A percentile compares a stretch with the other conserved stretches of the same genome.
These are phyloP conservation scores for Microdochium trichocladiopsis DNA, from an alignment of 2,329 filamentous ascomycete genomes.

Conservation along the genomic window DNA sequence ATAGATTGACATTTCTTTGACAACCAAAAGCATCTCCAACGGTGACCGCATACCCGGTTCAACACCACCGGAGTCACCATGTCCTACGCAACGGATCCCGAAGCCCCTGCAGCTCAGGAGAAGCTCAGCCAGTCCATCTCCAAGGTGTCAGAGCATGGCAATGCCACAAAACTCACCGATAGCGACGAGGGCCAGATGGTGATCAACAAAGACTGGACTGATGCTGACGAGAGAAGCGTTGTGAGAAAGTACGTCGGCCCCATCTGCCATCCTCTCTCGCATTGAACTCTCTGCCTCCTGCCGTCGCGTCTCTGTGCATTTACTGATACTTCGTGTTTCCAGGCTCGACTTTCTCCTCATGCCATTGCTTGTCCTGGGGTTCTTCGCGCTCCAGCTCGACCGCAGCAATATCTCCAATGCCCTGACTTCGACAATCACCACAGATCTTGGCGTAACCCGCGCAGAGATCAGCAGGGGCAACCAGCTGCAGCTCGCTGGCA, in stretches of 20 bases:
- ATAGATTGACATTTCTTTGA: no score
- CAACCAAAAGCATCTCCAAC: no score
- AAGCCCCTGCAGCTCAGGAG: no score
- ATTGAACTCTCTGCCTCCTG: background rate
- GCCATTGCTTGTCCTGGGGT: conserved; percentile 35
- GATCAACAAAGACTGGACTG: background rate
- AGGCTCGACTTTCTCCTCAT: conserved; percentile 38
- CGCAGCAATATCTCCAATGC: conserved; percentile 30
- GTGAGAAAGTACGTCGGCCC: background rate
- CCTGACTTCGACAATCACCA: conserved; percentile 31
- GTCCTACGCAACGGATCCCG: no score
- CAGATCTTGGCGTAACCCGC: conserved; percentile 29
- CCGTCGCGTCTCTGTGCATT: background rate
- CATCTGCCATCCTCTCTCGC: background rate
- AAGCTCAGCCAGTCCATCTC: background rate
- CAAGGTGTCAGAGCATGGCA: no score
- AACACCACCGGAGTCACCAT: no score
- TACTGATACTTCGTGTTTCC: background rate
- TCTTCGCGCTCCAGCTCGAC: conserved; percentile 33
- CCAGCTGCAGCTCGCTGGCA: conserved; percentile 29
- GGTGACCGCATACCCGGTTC: no score
- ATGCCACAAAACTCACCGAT: no score
- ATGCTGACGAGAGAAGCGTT: background rate
- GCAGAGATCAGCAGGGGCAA: conserved; percentile 32
- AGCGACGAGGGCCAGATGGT: no score